Percentiles rank a stretch among this genome's conserved stretches.
These are phyloP conservation scores for Bacterosira constricta DNA, from an alignment of 108 stramenopile genomes.

Conservation along the genomic window DNA sequence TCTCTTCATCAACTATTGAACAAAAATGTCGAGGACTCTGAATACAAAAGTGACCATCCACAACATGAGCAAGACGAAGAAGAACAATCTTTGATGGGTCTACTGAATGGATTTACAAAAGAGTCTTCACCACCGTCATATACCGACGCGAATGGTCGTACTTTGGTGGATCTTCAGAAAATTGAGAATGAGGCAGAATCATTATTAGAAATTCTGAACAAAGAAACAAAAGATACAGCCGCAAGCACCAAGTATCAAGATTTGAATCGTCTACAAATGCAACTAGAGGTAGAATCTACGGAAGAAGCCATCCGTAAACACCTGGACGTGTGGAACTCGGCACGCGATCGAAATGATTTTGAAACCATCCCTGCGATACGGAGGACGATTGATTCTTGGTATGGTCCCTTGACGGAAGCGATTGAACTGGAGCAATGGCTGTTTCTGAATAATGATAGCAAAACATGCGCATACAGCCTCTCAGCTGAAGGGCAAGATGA, in stretches of 20 bases:
- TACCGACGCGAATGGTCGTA: not conserved
- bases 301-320: conserved; percentile 63
- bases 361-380: conserved; percentile 67
- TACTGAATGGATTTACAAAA: conserved; percentile 1
- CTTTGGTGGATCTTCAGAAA: not conserved
- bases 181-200: conserved; percentile 4
- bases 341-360: conserved; percentile 74
- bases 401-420: conserved; percentile 63
- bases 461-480: conserved; percentile 3
- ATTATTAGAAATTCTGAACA: conserved; percentile 15
- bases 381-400: conserved; percentile 76
- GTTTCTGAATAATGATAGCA: conserved; percentile 53
- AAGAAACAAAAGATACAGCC: conserved; percentile 7
- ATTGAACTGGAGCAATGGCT: conserved; percentile 74
- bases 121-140: not conserved
- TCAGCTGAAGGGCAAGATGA: not conserved
- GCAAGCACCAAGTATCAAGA: conserved; percentile 21
- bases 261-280: conserved; percentile 55
- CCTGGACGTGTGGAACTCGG: conserved; percentile 62
- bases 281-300: conserved; percentile 80
- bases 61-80: not conserved
- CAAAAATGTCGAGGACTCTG: conserved; percentile 1
- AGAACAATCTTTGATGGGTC: not conserved
- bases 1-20: not conserved
- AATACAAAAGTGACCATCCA: not conserved